phyloP scores from a whole-genome alignment of 441 rosid species.

The Pelargonium exstipulatum region DNA sequence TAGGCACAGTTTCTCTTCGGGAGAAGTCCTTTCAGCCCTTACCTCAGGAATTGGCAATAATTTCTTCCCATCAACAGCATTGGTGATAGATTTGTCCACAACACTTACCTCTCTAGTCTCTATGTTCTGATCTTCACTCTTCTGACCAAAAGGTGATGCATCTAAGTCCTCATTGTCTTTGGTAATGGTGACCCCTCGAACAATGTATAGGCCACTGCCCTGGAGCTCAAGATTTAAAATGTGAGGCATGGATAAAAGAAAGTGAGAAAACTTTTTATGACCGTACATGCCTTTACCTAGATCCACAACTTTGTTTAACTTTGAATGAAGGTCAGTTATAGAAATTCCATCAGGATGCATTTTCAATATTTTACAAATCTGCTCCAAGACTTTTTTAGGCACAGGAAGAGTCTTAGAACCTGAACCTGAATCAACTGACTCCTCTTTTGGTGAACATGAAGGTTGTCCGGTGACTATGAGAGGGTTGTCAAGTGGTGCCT shows the following conservation, averaged over 20 bases:
- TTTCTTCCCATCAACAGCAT: conserved; percentile 20
- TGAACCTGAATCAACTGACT: conserved; percentile 28
- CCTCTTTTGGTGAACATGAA: conserved; percentile 21
- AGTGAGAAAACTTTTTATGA: conserved; percentile 43
- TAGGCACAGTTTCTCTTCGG: conserved; percentile 18
- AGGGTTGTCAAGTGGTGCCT: conserved; percentile 62
- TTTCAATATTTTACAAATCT: conserved; percentile 44
- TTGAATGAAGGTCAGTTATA: conserved; percentile 41
- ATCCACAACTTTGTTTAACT: conserved; percentile 36
- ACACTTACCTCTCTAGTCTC: conserved; percentile 17
- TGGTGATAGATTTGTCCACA: conserved; percentile 21
- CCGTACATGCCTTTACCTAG: conserved; percentile 61
- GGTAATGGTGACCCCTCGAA: conserved; percentile 21
- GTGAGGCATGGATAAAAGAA: conserved; percentile 61
- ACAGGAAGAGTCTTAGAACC: conserved; percentile 32
- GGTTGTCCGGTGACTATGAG: conserved; percentile 35
- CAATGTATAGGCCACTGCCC: conserved; percentile 37
- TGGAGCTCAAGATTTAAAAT: conserved; percentile 38
- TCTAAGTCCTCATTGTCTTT: background rate
- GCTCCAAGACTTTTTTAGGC: conserved; percentile 44
- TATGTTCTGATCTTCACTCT: conserved; percentile 16
- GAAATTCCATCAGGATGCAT: conserved; percentile 49
- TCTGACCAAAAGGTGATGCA: conserved; percentile 11
- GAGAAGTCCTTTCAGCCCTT: conserved; percentile 18
- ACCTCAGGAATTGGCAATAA: conserved; percentile 15